Conservation (phyloP, 768 basidiomycete species). For the Suillus occidentalis region DNA sequence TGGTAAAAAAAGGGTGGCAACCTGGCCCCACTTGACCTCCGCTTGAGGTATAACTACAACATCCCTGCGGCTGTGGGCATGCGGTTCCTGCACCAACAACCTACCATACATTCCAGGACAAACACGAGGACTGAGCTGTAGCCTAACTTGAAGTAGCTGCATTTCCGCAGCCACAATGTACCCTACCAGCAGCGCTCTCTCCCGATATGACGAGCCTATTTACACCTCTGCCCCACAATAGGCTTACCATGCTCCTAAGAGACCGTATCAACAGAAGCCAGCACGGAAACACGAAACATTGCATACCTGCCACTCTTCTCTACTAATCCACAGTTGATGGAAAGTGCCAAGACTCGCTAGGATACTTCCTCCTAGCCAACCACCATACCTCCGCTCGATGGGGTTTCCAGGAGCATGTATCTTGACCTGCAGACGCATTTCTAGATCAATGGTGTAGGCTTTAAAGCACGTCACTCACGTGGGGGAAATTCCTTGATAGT, state of each 20-base stretch:
- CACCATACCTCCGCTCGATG: slow-evolving; percentile 85
- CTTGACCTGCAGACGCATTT: slow-evolving; percentile 61
- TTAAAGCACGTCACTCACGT: slow-evolving; percentile 50
- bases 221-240: slow-evolving; percentile 85
- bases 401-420: slow-evolving; percentile 92
- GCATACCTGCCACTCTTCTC: slow-evolving; percentile 87
- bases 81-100: not conserved
- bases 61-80: not conserved
- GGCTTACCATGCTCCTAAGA: slow-evolving; percentile 76
- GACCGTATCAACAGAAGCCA: not conserved
- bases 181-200: not conserved
- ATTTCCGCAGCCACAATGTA: not conserved
- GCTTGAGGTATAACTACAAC: not conserved
- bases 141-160: not conserved
- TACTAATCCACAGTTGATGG: slow-evolving; percentile 95
- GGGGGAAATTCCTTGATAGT: slow-evolving; percentile 69
- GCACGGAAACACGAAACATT: slow-evolving; percentile 8
- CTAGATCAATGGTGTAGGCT: slow-evolving; percentile 7
- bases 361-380: slow-evolving; percentile 96
- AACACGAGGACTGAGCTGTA: not conserved
- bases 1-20: not conserved
- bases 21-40: not conserved
- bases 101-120: not conserved
- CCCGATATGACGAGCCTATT: slow-evolving; percentile 40
- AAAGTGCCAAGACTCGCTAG: slow-evolving; percentile 94